Evolutionary conservation across 139 green algal species (phyloP).

Genomic region (Spirogloea muscicola): DNA sequence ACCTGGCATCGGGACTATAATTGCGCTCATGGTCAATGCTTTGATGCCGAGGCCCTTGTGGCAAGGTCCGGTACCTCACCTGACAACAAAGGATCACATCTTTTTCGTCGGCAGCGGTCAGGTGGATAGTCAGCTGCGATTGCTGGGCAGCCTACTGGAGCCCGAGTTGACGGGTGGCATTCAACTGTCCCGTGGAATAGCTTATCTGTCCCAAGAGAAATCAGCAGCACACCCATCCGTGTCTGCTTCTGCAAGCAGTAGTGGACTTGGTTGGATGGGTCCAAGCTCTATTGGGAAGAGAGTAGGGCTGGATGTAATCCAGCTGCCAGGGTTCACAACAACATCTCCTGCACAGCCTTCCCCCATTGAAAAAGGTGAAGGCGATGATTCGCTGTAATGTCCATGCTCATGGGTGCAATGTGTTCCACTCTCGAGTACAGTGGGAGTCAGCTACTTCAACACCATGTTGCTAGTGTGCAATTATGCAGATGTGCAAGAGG

Average conservation of each 20-base stretch:
- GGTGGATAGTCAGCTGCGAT: constrained; percentile 22
- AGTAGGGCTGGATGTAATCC: too few species aligned
- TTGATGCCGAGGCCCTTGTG: neutral
- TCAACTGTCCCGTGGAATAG: constrained; percentile 39
- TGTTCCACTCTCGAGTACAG: neutral
- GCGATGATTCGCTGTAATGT: too few species aligned
- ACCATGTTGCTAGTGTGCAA: too few species aligned
- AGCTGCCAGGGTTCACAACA: too few species aligned
- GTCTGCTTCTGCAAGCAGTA: neutral
- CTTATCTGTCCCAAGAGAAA: constrained; percentile 45
- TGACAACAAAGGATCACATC: neutral
- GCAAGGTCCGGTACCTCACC: neutral
- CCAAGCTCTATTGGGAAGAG: too few species aligned
- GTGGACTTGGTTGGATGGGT: neutral
- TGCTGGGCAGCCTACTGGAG: constrained; percentile 33
- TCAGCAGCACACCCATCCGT: neutral
- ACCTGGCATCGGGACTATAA: neutral
- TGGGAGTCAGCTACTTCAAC: neutral
- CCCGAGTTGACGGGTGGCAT: constrained; percentile 49
- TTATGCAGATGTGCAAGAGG: too few species aligned
- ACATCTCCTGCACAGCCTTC: too few species aligned
- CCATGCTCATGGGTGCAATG: neutral
- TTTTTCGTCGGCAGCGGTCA: constrained; percentile 27
- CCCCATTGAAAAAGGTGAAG: too few species aligned
- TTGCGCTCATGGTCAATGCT: neutral